Conservation (phyloP, 371 early-diverging fungal genomes). For the Rhizopus stolonifer region DNA sequence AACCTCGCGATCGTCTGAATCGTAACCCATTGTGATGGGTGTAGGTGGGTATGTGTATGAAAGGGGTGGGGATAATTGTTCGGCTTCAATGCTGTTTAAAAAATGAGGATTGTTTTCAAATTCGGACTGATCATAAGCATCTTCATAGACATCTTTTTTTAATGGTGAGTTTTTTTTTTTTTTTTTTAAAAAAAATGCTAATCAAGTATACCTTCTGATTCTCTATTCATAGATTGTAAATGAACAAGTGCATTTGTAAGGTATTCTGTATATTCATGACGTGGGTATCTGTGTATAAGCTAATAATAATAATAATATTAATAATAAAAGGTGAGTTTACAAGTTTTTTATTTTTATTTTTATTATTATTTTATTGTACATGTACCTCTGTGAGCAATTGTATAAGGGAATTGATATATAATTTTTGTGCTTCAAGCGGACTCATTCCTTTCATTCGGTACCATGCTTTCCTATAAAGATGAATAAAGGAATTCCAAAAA, state of each 20-base stretch:
- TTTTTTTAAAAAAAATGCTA: no score
- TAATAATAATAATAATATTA: no score
- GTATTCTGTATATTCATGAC: slow-evolving; percentile 19
- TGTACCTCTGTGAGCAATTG: slow-evolving; percentile 25
- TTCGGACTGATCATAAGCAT: slow-evolving; percentile 20
- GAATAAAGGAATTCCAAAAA: background rate
- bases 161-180: no score
- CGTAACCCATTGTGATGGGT: slow-evolving; percentile 20
- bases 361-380: background rate
- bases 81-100: slow-evolving; percentile 21
- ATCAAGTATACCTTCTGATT: slow-evolving; percentile 10
- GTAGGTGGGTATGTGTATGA: slow-evolving; percentile 25
- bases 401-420: slow-evolving; percentile 27
- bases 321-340: background rate
- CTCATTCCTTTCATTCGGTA: slow-evolving; percentile 28
- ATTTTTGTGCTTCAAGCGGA: slow-evolving; percentile 27
- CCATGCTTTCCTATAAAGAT: slow-evolving; percentile 29
- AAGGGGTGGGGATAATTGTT: slow-evolving; percentile 13
- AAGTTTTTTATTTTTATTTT: background rate
- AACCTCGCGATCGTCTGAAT: slow-evolving; percentile 38
- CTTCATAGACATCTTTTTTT: slow-evolving; percentile 17
- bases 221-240: slow-evolving; percentile 10
- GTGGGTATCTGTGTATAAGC: slow-evolving; percentile 27
- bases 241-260: slow-evolving; percentile 19
- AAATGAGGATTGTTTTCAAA: slow-evolving; percentile 22